phyloP scores from a whole-genome alignment of 2,329 filamentous ascomycete species.

The Alternaria viburni region DNA sequence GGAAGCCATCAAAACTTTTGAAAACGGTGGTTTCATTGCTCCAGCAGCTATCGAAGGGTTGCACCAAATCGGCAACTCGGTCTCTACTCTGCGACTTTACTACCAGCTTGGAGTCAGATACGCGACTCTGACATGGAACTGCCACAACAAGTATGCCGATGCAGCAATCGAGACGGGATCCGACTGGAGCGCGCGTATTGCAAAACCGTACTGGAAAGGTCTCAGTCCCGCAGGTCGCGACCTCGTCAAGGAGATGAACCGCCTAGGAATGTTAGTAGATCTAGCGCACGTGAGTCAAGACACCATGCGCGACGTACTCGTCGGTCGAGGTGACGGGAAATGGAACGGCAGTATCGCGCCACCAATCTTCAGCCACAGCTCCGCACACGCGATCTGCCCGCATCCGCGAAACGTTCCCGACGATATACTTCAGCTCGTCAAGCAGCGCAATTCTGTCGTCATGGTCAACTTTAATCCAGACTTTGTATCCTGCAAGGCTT shows the following conservation, averaged over 20 bases:
- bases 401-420: conserved; percentile 93
- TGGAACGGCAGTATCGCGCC: conserved; percentile 80
- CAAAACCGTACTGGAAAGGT: conserved; percentile 70
- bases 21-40: conserved; percentile 43
- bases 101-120: conserved; percentile 83
- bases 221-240: conserved; percentile 72
- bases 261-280: conserved; percentile 93
- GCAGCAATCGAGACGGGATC: conserved; percentile 70
- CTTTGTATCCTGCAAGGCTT: conserved; percentile 77
- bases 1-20: conserved; percentile 64
- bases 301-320: conserved; percentile 84
- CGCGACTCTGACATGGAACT: conserved; percentile 89
- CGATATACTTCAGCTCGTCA: conserved; percentile 78
- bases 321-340: conserved; percentile 54
- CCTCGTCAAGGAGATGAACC: conserved; percentile 88
- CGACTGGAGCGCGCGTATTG: conserved; percentile 47
- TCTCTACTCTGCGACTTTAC: conserved; percentile 76
- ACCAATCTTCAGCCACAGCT: conserved; percentile 88
- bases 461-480: conserved; percentile 90
- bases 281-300: conserved; percentile 78
- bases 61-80: conserved; percentile 90
- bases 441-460: conserved; percentile 74
- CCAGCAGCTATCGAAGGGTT: conserved; percentile 64
- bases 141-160: conserved; percentile 88
- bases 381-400: conserved; percentile 78